Evolutionary conservation across 148 eudicot genomes (phyloP), one percentile per base, ranked within the genome.

Genomic region (Chenopodium quinoa): DNA sequence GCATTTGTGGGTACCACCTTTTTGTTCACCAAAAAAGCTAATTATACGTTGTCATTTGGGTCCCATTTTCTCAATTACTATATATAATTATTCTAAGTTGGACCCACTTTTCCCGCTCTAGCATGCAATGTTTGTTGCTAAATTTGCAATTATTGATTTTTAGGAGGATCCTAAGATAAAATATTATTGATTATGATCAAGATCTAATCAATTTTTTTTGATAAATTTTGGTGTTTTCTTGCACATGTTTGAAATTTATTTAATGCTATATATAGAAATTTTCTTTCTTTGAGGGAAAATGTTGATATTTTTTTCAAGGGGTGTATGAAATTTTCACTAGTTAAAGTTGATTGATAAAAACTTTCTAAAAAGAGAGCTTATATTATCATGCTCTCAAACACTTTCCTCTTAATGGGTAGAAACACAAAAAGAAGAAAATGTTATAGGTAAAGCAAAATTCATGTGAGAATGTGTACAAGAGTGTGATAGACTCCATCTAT

Each of bases 101-200:
- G 73, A 64, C 40, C 78, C 16, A 66, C 69, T 29, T 79, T 83
- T 77, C 25, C 40, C 76, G 27, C 69, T 25, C 20, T 23, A 50
- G 84, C 84, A 82, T 82, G 84, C 84, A 78, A 71, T 73, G 13
- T 71, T 9, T 70, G 17, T 50, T 71, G 65, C 25, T 40, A 34
- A 47, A 14, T 60, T 31, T 70, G 69, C 31, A 23, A 73, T 50
- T 29, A 50, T 32, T 40, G 17, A 25, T 29, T 47, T 77, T 60
- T 29, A 14, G 27, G 1, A 48, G 50, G 64, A 77, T 82, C 81
- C 84, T 9, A 82, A 71, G 83, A 70, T 70, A 1, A n/a, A 40
- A 40, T 40, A 40, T 6, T 40, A 40, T 40, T 40, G 44, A 40
- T 63, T 19, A 64, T 23, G 20, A 40, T 22, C n/a, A 17, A 56